Evolutionary conservation across 2,329 filamentous ascomycete genomes (phyloP).

Genomic region (Reticulascus tulasneorum): DNA sequence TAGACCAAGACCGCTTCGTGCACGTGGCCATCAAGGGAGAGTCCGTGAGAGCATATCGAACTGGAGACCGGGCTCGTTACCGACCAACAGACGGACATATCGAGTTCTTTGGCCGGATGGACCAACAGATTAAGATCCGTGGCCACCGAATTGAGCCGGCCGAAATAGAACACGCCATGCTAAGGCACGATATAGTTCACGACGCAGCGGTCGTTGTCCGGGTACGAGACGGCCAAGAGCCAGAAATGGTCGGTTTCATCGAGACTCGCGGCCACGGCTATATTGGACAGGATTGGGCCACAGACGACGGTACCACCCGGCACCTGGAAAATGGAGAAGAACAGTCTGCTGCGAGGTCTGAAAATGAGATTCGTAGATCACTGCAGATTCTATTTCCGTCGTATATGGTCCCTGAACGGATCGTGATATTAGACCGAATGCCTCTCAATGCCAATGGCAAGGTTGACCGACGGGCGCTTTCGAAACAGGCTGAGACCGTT

Average conservation of each 20-base stretch:
- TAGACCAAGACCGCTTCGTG: conserved; percentile 15
- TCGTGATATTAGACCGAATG: conserved; percentile 18
- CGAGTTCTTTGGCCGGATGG: conserved; percentile 1
- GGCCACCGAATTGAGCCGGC: conserved; percentile 2
- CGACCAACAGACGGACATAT: conserved; percentile 14
- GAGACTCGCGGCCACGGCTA: no score
- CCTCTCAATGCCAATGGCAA: conserved; percentile 22
- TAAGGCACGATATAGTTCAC: conserved; percentile 8
- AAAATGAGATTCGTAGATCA: neutral
- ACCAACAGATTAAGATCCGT: conserved; percentile 1
- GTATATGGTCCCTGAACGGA: conserved; percentile 22
- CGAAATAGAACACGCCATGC: conserved; percentile 20
- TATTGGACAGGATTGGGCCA: no score
- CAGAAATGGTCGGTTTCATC: conserved; percentile 1
- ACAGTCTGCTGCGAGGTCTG: neutral
- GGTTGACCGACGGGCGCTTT: conserved; percentile 13
- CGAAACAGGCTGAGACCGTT: neutral
- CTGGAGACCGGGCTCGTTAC: conserved; percentile 14
- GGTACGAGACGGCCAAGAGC: neutral
- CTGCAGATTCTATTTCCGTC: neutral
- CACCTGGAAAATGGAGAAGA: neutral
- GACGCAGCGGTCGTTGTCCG: conserved; percentile 16
- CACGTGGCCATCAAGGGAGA: conserved; percentile 3
- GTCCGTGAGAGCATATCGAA: conserved; percentile 18
- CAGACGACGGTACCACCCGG: no score